Evolutionary conservation across 148 eudicot species (phyloP).

Genomic region (Selenicereus undatus): DNA sequence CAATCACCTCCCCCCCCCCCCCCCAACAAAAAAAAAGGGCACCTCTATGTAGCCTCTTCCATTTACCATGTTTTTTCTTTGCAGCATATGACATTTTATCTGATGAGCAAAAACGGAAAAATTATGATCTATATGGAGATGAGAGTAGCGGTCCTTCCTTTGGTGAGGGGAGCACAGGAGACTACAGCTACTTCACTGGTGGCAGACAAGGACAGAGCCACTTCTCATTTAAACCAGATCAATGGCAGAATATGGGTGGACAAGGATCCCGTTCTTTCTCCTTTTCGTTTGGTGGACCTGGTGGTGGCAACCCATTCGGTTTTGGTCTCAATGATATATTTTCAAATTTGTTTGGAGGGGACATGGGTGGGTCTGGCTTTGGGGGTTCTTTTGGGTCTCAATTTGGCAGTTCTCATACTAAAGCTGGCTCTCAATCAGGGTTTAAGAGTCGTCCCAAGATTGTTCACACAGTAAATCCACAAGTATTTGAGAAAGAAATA

Average conservation of each 20-base stretch:
- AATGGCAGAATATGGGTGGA: slow-evolving; percentile 61
- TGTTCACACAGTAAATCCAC: slow-evolving; percentile 44
- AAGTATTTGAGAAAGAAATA: slow-evolving; percentile 66
- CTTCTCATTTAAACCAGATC: slow-evolving; percentile 44
- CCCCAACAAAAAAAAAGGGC: too few species aligned
- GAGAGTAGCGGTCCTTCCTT: slow-evolving; percentile 61
- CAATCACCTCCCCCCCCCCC: too few species aligned
- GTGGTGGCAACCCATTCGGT: slow-evolving; percentile 49
- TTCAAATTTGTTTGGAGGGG: slow-evolving; percentile 73
- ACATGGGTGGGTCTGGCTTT: slow-evolving; percentile 50
- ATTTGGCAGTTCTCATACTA: slow-evolving; percentile 53
- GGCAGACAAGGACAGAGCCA: slow-evolving; percentile 57
- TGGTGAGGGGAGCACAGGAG: slow-evolving; percentile 41
- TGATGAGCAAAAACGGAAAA: slow-evolving; percentile 70
- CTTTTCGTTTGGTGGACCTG: slow-evolving; percentile 69
- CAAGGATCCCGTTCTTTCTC: slow-evolving; percentile 54
- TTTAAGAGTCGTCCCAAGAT: slow-evolving; percentile 39
- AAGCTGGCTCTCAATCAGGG: slow-evolving; percentile 47
- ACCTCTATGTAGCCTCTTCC: background rate
- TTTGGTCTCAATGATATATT: slow-evolving; percentile 72
- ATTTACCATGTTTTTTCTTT: slow-evolving; percentile 18
- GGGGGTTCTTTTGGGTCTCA: slow-evolving; percentile 48
- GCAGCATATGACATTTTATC: slow-evolving; percentile 90
- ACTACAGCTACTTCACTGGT: slow-evolving; percentile 43
- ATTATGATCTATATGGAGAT: slow-evolving; percentile 74